Evolutionary conservation across 768 basidiomycete genomes (phyloP).

Genomic region (Serendipita vermifera): DNA sequence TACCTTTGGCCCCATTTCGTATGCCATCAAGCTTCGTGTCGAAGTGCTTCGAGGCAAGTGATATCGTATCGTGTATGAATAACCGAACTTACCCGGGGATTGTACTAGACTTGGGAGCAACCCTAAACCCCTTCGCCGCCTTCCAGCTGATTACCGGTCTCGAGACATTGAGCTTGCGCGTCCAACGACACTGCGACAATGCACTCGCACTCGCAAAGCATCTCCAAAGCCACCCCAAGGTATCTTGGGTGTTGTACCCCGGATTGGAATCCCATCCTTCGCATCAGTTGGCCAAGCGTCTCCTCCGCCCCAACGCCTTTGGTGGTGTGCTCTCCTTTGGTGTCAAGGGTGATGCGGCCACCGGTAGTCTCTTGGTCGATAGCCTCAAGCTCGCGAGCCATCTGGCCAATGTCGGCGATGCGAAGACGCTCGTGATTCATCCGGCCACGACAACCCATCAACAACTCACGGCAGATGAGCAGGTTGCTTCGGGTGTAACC

Average conservation of each 20-base stretch:
- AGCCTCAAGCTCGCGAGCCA: constrained; percentile 55
- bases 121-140: constrained; percentile 56
- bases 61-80: not conserved
- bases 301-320: constrained; percentile 41
- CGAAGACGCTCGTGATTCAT: constrained; percentile 72
- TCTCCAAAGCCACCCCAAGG: not conserved
- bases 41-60: constrained; percentile 19
- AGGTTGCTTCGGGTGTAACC: constrained; percentile 52
- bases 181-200: constrained; percentile 58
- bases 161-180: constrained; percentile 62
- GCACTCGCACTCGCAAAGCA: constrained; percentile 48
- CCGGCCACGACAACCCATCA: constrained; percentile 68
- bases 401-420: constrained; percentile 19
- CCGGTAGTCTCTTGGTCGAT: constrained; percentile 53
- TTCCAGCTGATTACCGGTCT: constrained; percentile 69
- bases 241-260: constrained; percentile 32
- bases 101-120: constrained; percentile 54
- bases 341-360: constrained; percentile 39
- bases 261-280: constrained; percentile 53
- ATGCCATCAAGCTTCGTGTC: constrained; percentile 51
- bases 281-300: constrained; percentile 42
- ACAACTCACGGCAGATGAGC: constrained; percentile 51
- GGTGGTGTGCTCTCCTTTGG: constrained; percentile 75
- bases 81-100: constrained; percentile 18
- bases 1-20: constrained; percentile 51